phyloP scores from a whole-genome alignment of 768 basidiomycete species.

The Candolleomyces eurysporus region DNA sequence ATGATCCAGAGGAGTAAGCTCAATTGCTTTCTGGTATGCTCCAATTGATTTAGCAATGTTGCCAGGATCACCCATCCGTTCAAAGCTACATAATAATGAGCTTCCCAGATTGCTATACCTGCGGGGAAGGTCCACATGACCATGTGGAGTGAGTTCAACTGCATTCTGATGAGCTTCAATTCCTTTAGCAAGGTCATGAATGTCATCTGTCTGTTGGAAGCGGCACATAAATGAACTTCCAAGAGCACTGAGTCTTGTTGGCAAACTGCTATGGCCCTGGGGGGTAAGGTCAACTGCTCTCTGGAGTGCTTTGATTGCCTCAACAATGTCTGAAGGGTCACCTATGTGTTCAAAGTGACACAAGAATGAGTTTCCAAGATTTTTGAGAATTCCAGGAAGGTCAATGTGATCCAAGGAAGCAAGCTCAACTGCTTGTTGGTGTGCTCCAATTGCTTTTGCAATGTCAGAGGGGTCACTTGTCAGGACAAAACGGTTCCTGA shows the following conservation, averaged over 20 bases:
- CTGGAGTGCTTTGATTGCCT: too few relatives aligned
- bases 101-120: conserved; percentile 17
- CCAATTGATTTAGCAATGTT: conserved; percentile 11
- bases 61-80: conserved; percentile 11
- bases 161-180: conserved; percentile 15
- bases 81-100: conserved; percentile 18
- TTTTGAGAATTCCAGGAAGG: background rate
- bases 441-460: background rate
- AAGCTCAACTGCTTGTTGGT: background rate
- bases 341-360: too few relatives aligned
- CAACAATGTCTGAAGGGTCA: too few relatives aligned
- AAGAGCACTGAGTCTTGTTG: too few relatives aligned
- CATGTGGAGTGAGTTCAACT: conserved; percentile 18
- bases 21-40: too few relatives aligned
- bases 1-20: background rate
- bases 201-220: conserved; percentile 18
- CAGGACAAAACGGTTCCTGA: conserved; percentile 6
- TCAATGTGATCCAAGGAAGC: background rate
- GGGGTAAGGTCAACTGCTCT: too few relatives aligned
- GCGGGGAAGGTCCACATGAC: conserved; percentile 11
- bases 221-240: conserved; percentile 3
- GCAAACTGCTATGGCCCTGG: too few relatives aligned
- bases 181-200: conserved; percentile 22
- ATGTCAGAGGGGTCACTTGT: background rate
- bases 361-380: too few relatives aligned